A percentile compares a stretch with the other conserved stretches of the same genome.
Evolutionary conservation across 2,329 filamentous ascomycete genomes (phyloP).

Genomic region (Blastomyces parvus): DNA sequence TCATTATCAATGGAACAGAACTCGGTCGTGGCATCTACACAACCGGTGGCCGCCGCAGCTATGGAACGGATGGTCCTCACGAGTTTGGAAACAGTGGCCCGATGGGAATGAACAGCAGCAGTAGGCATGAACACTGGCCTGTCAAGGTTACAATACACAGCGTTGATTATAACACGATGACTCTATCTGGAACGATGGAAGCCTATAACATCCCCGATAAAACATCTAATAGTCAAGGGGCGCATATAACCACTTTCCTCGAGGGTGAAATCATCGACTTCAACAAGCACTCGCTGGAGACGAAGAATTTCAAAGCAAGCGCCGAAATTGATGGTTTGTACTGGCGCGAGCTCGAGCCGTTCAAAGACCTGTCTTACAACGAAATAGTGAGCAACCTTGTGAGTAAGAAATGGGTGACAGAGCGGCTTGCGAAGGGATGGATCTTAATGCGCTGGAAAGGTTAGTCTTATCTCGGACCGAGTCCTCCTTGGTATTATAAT

Average conservation of each 20-base stretch:
- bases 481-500: neutral
- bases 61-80: conserved; percentile 25
- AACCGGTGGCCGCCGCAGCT: conserved; percentile 26
- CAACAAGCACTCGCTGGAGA: conserved; percentile 39
- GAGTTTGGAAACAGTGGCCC: conserved; percentile 15
- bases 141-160: conserved; percentile 57
- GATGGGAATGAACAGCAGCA: conserved; percentile 9
- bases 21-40: conserved; percentile 28
- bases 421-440: conserved; percentile 35
- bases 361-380: conserved; percentile 37
- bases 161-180: conserved; percentile 52
- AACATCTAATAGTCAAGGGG: conserved; percentile 32
- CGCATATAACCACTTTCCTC: conserved; percentile 47
- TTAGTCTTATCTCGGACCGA: conserved; percentile 17
- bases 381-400: conserved; percentile 37
- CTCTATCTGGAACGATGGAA: conserved; percentile 58
- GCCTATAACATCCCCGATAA: conserved; percentile 56
- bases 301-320: conserved; percentile 39
- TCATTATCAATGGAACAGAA: conserved; percentile 30
- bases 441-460: conserved; percentile 46
- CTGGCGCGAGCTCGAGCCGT: conserved; percentile 41
- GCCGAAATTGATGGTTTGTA: conserved; percentile 40
- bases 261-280: conserved; percentile 63
- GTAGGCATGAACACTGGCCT: conserved; percentile 46
- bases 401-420: conserved; percentile 37